A percentile compares a stretch with the other conserved stretches of the same genome.
These are phyloP conservation scores for Metschnikowia corniflorae DNA, from an alignment of 805 yeast species.

Conservation along the genomic window DNA sequence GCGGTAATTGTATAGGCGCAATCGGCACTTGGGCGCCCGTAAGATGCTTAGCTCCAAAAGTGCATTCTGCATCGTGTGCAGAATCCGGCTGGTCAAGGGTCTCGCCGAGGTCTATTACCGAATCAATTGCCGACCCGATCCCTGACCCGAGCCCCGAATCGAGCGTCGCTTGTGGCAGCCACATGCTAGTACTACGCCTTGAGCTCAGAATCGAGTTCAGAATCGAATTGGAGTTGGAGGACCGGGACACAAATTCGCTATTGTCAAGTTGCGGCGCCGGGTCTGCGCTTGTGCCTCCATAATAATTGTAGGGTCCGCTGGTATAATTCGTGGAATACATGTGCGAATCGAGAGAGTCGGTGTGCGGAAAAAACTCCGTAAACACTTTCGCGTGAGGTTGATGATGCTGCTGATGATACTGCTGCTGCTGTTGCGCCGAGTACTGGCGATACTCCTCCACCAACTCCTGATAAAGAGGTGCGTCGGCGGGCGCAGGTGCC, in stretches of 20 bases:
- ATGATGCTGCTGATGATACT: constrained; percentile 1
- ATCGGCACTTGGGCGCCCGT: too few species aligned
- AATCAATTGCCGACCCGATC: not conserved
- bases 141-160: too few species aligned
- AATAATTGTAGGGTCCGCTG: not conserved
- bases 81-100: too few species aligned
- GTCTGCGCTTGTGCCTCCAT: not conserved
- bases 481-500: too few species aligned
- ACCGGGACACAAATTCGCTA: constrained; percentile 9
- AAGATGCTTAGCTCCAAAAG: too few species aligned
- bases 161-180: constrained; percentile 10
- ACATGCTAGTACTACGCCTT: constrained; percentile 2
- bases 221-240: too few species aligned
- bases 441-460: constrained; percentile 4
- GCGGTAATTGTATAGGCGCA: too few species aligned
- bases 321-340: not conserved
- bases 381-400: not conserved
- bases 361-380: too few species aligned
- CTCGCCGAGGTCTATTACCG: not conserved
- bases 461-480: constrained; percentile 3
- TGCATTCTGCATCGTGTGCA: too few species aligned
- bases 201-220: constrained; percentile 8
- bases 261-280: constrained; percentile 7
- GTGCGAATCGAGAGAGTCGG: too few species aligned
- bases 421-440: constrained; percentile 4